These are phyloP conservation scores for Alternaria conjuncta DNA, from an alignment of 2,329 filamentous ascomycete genomes.

Conservation along the genomic window DNA sequence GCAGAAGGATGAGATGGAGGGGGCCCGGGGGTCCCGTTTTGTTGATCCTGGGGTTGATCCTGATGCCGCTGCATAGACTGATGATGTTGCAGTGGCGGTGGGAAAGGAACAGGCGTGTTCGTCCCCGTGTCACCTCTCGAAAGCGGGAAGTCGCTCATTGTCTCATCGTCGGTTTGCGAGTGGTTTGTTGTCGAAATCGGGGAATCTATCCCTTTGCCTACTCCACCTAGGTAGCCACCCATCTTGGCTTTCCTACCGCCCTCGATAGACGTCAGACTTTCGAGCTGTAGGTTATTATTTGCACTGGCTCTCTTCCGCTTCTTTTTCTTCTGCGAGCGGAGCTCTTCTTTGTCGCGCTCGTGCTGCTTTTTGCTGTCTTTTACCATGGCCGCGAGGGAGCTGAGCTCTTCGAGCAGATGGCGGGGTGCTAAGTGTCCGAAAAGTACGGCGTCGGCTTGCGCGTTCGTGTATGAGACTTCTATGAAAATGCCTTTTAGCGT, in stretches of 20 bases:
- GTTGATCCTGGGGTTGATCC: not conserved
- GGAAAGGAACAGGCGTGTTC: constrained; percentile 24
- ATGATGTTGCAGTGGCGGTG: not conserved
- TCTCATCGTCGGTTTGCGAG: constrained; percentile 32
- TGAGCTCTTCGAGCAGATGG: constrained; percentile 81
- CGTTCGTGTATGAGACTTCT: constrained; percentile 91
- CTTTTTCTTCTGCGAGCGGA: constrained; percentile 51
- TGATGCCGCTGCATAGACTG: not conserved
- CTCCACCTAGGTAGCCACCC: constrained; percentile 4
- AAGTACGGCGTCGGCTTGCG: constrained; percentile 75
- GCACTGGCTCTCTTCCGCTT: constrained; percentile 68
- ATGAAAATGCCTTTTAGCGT: constrained; percentile 84
- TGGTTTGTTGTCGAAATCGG: constrained; percentile 10
- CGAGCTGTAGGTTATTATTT: constrained; percentile 43
- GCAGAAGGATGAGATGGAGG: constrained; percentile 26
- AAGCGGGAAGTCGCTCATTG: constrained; percentile 34
- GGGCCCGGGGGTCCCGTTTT: not conserved
- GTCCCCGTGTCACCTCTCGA: constrained; percentile 21
- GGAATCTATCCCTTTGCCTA: constrained; percentile 21
- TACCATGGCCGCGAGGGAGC: constrained; percentile 73
- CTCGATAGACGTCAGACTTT: constrained; percentile 3
- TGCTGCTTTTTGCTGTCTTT: constrained; percentile 53
- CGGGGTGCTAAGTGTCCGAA: constrained; percentile 89
- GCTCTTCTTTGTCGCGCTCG: constrained; percentile 40
- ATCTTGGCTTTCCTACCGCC: constrained; percentile 24